Percentiles rank a stretch among this genome's conserved stretches.
Conservation (phyloP, 208 protist species). For the Wallacemonas sp. region DNA sequence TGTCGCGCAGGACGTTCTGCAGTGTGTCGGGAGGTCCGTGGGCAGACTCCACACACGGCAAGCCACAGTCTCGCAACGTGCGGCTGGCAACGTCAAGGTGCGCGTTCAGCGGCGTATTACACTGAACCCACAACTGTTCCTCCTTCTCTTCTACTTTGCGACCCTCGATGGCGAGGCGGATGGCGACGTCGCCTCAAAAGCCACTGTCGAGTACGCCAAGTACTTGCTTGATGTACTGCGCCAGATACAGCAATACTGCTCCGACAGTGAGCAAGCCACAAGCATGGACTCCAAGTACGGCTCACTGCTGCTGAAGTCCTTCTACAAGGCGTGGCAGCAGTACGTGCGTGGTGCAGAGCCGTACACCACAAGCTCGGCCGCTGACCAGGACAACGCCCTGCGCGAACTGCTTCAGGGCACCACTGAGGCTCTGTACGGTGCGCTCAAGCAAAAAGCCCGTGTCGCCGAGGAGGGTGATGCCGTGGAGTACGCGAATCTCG, state of each 20-base stretch:
- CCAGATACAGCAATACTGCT: conserved; percentile 51
- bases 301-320: conserved; percentile 51
- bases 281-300: conserved; percentile 42
- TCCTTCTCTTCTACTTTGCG: conserved; percentile 74
- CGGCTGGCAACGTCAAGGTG: conserved; percentile 58
- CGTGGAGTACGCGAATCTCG: conserved; percentile 28
- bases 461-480: conserved; percentile 4
- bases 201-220: conserved; percentile 54
- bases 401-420: conserved; percentile 12
- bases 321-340: conserved; percentile 57
- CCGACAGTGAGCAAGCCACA: conserved; percentile 2
- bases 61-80: conserved; percentile 47
- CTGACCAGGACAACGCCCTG: conserved; percentile 5
- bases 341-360: conserved; percentile 41
- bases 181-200: conserved; percentile 14
- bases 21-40: conserved; percentile 48
- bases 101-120: conserved; percentile 58
- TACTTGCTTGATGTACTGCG: conserved; percentile 66
- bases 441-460: conserved; percentile 14
- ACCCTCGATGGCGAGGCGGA: conserved; percentile 23
- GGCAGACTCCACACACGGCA: conserved; percentile 54
- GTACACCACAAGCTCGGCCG: background rate
- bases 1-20: conserved; percentile 62
- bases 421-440: conserved; percentile 6
- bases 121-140: conserved; percentile 73